Percentiles rank a stretch among this genome's conserved stretches.
These are phyloP conservation scores for Aspergillus egyptiacus DNA, from an alignment of 495 filamentous ascomycete genomes.

Conservation along the genomic window DNA sequence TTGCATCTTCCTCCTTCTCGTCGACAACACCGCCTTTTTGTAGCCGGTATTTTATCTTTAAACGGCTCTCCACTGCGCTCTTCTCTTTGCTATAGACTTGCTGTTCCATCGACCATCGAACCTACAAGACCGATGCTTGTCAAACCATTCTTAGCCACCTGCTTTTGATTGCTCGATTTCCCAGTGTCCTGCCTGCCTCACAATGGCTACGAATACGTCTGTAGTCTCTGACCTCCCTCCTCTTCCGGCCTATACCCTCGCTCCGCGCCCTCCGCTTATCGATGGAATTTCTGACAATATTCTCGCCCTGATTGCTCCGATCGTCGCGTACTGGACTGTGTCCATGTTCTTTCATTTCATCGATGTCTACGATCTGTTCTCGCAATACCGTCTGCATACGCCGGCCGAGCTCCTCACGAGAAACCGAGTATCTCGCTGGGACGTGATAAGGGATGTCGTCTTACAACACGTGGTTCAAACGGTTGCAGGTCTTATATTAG, in stretches of 20 bases:
- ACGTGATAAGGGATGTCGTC: conserved; percentile 81
- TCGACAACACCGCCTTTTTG: background rate
- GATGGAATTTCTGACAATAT: conserved; percentile 75
- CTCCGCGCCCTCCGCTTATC: conserved; percentile 62
- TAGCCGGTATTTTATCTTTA: background rate
- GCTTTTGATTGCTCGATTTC: conserved; percentile 2
- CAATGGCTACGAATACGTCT: conserved; percentile 39
- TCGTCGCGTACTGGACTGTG: conserved; percentile 80
- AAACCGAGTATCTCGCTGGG: conserved; percentile 75
- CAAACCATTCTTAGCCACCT: background rate
- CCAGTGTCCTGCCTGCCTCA: conserved; percentile 6
- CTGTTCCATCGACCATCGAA: background rate
- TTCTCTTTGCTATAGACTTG: background rate
- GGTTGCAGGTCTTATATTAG: conserved; percentile 52
- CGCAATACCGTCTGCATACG: conserved; percentile 85
- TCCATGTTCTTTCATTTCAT: conserved; percentile 84
- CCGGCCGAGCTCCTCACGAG: conserved; percentile 79
- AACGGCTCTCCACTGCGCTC: background rate
- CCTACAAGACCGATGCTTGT: conserved; percentile 9
- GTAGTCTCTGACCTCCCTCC: conserved; percentile 58
- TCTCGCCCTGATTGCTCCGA: conserved; percentile 65
- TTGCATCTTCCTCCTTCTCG: background rate
- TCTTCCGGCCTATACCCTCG: conserved; percentile 65
- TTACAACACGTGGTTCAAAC: conserved; percentile 87
- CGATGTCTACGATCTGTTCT: conserved; percentile 74